phyloP scores from a whole-genome alignment of 2,329 filamentous ascomycete genomes.

The Diaporthe sp. region DNA sequence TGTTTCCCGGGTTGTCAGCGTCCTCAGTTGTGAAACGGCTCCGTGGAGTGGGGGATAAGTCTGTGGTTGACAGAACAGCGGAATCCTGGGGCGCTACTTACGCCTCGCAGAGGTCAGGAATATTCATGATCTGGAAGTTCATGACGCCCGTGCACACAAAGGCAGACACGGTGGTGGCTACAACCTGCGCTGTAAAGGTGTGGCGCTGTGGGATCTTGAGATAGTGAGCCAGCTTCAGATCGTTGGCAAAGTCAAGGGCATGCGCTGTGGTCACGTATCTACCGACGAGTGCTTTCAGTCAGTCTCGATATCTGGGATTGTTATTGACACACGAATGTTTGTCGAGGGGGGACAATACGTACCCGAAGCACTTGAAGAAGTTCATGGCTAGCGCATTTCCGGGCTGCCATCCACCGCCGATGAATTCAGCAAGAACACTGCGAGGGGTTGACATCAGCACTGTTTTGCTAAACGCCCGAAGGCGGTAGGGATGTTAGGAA shows the following conservation, averaged over 20 bases:
- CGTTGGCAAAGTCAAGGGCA: slow-evolving; percentile 61
- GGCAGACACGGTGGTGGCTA: slow-evolving; percentile 68
- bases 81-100: slow-evolving; percentile 55
- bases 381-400: slow-evolving; percentile 63
- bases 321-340: no score
- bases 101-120: slow-evolving; percentile 58
- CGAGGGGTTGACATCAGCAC: neutral
- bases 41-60: neutral
- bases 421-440: slow-evolving; percentile 60
- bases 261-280: slow-evolving; percentile 58
- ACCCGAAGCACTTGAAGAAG: slow-evolving; percentile 57
- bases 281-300: neutral
- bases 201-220: slow-evolving; percentile 73
- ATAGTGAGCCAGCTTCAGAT: slow-evolving; percentile 56
- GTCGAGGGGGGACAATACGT: neutral
- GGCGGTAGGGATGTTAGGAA: no score
- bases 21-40: neutral
- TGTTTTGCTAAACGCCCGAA: neutral
- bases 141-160: slow-evolving; percentile 64
- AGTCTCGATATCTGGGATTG: slow-evolving; percentile 44
- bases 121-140: slow-evolving; percentile 64
- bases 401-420: slow-evolving; percentile 57
- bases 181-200: slow-evolving; percentile 71
- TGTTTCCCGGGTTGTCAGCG: neutral
- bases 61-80: slow-evolving; percentile 47